These are phyloP conservation scores for Fusarium transvaalense DNA, from an alignment of 2,329 filamentous ascomycete genomes.

Conservation along the genomic window DNA sequence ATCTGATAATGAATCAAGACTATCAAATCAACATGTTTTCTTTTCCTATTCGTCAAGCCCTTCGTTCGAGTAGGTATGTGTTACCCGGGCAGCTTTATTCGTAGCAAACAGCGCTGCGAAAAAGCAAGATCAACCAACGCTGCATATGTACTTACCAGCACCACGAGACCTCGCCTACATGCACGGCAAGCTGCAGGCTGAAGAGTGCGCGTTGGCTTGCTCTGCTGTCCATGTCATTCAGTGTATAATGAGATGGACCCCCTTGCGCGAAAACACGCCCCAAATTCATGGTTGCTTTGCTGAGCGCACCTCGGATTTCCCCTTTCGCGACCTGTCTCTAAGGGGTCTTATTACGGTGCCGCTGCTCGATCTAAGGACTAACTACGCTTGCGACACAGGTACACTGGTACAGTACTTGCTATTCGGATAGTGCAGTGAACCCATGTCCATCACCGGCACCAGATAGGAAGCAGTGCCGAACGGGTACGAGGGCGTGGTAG, in stretches of 20 bases:
- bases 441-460: background rate
- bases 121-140: constrained; percentile 22
- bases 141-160: constrained; percentile 27
- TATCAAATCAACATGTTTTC: background rate
- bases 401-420: too few species aligned
- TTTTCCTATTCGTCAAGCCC: background rate
- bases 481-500: background rate
- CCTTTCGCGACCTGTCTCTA: constrained; percentile 4
- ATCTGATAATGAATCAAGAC: background rate
- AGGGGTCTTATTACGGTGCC: background rate
- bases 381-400: constrained; percentile 18
- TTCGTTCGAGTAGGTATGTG: background rate
- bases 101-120: background rate
- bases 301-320: constrained; percentile 3
- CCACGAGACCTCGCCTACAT: constrained; percentile 52
- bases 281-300: constrained; percentile 20
- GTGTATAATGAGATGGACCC: constrained; percentile 28
- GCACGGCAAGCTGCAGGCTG: constrained; percentile 49
- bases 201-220: constrained; percentile 44
- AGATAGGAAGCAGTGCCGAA: background rate
- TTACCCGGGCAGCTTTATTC: background rate
- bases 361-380: constrained; percentile 31
- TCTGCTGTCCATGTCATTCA: constrained; percentile 38
- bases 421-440: background rate
- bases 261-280: constrained; percentile 44